phyloP scores from a whole-genome alignment of 345 rosid species.

The Gossypium ekmanianum region DNA sequence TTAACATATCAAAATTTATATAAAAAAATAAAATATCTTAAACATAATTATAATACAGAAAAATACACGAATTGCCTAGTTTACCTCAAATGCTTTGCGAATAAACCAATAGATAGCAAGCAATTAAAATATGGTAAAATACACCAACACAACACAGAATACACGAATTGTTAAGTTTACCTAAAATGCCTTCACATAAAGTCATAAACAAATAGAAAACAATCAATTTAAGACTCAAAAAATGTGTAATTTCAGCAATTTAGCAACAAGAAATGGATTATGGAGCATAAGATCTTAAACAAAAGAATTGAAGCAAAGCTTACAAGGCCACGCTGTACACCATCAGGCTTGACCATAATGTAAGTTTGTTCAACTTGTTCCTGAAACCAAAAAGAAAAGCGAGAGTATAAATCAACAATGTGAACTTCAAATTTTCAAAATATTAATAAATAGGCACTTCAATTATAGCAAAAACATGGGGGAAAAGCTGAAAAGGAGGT shows the following conservation, averaged over 20 bases:
- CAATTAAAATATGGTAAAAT: neutral
- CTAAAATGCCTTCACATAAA: neutral
- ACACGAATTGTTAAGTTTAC: neutral
- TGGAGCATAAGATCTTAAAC: neutral
- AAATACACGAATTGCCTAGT: neutral
- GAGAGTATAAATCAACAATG: neutral
- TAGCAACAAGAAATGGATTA: neutral
- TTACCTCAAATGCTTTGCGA: neutral
- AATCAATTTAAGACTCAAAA: constrained; percentile 1
- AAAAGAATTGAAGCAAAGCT: constrained; percentile 20
- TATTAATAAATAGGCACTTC: neutral
- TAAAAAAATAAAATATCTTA: neutral
- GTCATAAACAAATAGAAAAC: neutral
- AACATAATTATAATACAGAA: neutral
- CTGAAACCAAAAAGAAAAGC: constrained; percentile 29
- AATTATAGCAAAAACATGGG: neutral
- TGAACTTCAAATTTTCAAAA: neutral
- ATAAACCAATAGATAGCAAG: neutral
- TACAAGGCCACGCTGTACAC: constrained; percentile 91
- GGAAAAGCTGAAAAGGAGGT: neutral
- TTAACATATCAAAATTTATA: neutral
- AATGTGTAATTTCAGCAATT: neutral
- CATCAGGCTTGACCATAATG: constrained; percentile 94
- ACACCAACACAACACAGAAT: neutral
- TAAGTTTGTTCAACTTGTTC: constrained; percentile 82